Conservation (phyloP, 2,329 filamentous ascomycete genomes). For the Malbranchea cinnamomea region DNA sequence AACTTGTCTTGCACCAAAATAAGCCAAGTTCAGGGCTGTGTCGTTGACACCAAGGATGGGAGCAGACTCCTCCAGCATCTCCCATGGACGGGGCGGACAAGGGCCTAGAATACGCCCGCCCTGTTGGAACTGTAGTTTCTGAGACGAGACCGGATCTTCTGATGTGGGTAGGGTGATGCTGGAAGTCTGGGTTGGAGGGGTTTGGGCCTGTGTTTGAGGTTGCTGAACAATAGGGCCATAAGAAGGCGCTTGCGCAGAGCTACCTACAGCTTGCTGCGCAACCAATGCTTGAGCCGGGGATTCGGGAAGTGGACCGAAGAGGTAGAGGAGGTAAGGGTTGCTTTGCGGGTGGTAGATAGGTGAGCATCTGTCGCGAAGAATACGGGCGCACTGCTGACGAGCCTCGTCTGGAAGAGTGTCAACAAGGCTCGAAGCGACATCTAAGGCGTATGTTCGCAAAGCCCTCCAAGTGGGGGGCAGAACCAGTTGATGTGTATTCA, state of each 20-base stretch:
- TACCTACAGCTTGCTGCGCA: too few relatives aligned
- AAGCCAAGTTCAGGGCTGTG: conserved; percentile 27
- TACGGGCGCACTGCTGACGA: conserved; percentile 26
- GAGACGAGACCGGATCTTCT: conserved; percentile 7
- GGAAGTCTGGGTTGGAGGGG: conserved; percentile 16
- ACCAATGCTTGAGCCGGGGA: conserved; percentile 16
- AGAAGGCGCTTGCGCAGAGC: conserved; percentile 18
- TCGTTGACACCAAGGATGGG: conserved; percentile 31
- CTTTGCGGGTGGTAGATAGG: conserved; percentile 24
- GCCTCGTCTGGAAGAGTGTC: conserved; percentile 31
- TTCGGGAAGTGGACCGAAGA: conserved; percentile 26
- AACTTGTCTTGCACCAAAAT: conserved; percentile 25
- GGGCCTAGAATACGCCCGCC: conserved; percentile 21
- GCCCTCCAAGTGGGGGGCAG: conserved; percentile 19
- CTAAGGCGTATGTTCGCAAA: conserved; percentile 27
- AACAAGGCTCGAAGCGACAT: conserved; percentile 30
- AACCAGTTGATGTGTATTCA: conserved; percentile 8
- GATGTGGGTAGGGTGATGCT: conserved; percentile 10
- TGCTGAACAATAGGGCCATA: too few relatives aligned
- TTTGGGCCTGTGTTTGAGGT: too few relatives aligned
- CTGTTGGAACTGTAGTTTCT: conserved; percentile 19
- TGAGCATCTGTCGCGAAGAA: conserved; percentile 28
- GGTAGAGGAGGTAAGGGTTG: conserved; percentile 25
- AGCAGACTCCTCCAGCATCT: conserved; percentile 31
- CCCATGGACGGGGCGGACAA: conserved; percentile 27